These are phyloP conservation scores for Apiotrichum laibachii DNA, from an alignment of 1,284 basidiomycete species.

Conservation along the genomic window DNA sequence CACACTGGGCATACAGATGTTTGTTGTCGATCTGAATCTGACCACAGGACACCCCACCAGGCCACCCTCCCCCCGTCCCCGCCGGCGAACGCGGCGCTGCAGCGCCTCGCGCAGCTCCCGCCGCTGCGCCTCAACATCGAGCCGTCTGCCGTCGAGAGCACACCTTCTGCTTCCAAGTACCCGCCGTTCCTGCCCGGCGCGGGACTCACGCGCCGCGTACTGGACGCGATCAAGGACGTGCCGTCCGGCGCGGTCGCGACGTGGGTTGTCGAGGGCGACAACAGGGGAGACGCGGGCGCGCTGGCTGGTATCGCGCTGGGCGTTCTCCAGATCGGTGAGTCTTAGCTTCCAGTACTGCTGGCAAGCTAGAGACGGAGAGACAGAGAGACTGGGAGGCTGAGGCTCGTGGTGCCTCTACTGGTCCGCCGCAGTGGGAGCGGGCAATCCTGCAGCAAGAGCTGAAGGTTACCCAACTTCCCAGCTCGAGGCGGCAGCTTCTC, in stretches of 20 bases:
- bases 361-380: no score
- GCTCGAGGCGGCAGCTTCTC: no score
- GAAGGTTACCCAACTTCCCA: no score
- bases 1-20: not conserved
- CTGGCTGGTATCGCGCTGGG: constrained; percentile 60
- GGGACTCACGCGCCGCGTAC: constrained; percentile 65
- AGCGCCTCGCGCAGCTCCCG: constrained; percentile 56
- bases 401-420: no score
- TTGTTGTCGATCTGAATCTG: not conserved
- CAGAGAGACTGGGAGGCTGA: no score
- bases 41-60: constrained; percentile 33
- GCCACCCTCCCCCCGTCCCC: constrained; percentile 52
- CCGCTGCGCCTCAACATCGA: constrained; percentile 34
- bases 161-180: constrained; percentile 42
- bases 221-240: constrained; percentile 53
- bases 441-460: no score
- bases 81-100: constrained; percentile 52
- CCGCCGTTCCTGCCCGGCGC: constrained; percentile 62
- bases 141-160: not conserved
- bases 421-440: no score
- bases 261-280: constrained; percentile 73
- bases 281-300: constrained; percentile 65
- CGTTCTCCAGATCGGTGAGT: constrained; percentile 50
- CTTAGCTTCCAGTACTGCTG: not conserved
- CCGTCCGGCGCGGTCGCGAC: constrained; percentile 50